Base-by-base conservation (phyloP, 371 early-diverging fungal genomes). In the Mortierella sp. region DNA sequence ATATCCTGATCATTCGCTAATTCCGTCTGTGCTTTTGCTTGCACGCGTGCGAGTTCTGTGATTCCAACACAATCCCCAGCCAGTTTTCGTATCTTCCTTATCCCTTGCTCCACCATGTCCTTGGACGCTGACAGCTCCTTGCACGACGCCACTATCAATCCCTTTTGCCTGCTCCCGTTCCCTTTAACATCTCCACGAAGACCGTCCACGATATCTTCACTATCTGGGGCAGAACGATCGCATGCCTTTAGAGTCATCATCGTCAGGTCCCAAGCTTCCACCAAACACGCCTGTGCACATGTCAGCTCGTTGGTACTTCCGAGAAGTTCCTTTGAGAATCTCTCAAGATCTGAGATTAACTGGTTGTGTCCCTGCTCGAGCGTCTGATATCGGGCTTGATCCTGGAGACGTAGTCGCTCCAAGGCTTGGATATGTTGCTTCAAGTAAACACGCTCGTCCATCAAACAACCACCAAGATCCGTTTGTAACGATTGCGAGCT, bases 61-160 rank as follows among this genome's bases (percentile, higher is more conserved):
- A 72, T 72, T 2, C 59, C 67, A 14, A 73, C 73, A 52, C 73
- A 73, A 11, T 73, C 73, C 4, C 60, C 73, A 23, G 67, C 73
- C 0, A 73, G 67, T 2, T 21, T 28, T 32, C 56, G 51, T 19
- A 73, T 56, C 24, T 43, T 44, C n/a, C 57, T 66, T n/a, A 67
- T 54, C 28, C 63, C 62, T 24, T 66, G 46, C 27, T 54, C 67
- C 2, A 63, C 50, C 30, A 62, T 44, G 6, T 26, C 32, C 30
- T 47, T 50, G 24, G 65, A 64, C 28, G 49, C 41, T 14, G 50
- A 21, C 19, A 72, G 47, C 4, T 50, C 72, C 56, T 48, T 50
- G 2, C 51, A 4, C 0, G 72, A 64, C n/a, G 53, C 46, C 0
- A n/a, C 44, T 15, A 60, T 47, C 57, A 64, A 50, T 12, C 56